Evolutionary conservation across 2,329 filamentous ascomycete species (phyloP), one percentile per base, ranked within the genome.

Genomic region (Aspergillus sp.): DNA sequence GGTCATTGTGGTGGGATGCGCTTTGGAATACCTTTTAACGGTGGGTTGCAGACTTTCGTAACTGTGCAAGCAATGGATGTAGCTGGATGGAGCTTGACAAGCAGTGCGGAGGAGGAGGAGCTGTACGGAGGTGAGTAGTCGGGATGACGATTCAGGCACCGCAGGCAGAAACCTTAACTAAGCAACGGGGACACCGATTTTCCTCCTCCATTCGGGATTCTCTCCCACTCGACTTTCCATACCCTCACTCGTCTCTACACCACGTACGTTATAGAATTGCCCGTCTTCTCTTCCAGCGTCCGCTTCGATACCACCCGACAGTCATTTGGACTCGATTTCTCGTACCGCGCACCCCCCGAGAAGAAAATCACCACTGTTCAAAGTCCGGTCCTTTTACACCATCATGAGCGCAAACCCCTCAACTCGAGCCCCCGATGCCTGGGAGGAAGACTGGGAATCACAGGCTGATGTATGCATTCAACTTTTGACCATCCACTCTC

Each of bases 381-480:
- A 49, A 42, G 46, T 10, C 23, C 25, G 42, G 20, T 50, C 38
- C 47, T 10, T 38, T 19, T 10, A n/a, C 34, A 40, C 45, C 45
- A 52, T 32, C 54, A 76, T 75, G 70, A 72, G 62, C 54, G 59
- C 62, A 76, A 73, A 69, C 79, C 78, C 78, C 64, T 67, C 60
- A 47, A 50, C 61, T 77, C 76, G 74, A 75, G 69, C 87, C 53
- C 86, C 88, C 34, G 84, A 91, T 70, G 92, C 91, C 17, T 97
- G 93, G 93, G 91, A 93, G 58, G 87, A 96, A 63, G 89, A 96
- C 66, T 97, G 92, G 91, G 89, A 93, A 69, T 75, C 78, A 5
- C 82, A 88, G 67, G 90, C 88, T 52, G 91, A 96, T 75, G 83
- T 86, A 76, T 52, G 66, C 62, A 38, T 23, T 4, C 13, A 1